Conservation (phyloP, 441 rosid species). For the Populus hybrid region DNA sequence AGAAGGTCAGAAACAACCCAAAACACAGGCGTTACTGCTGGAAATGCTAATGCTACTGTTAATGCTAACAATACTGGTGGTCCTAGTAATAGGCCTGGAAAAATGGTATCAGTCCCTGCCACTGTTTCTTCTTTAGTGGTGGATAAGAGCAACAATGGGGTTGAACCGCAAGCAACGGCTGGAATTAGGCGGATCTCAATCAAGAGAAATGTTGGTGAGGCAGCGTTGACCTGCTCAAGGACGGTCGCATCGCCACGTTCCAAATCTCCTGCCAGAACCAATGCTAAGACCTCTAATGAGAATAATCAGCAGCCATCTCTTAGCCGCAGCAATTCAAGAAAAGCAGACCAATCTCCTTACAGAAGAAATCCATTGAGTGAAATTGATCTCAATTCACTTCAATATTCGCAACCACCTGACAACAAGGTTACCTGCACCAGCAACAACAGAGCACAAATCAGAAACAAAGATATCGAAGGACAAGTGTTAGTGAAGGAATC, state of each 20-base stretch:
- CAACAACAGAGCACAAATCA: slow-evolving; percentile 22
- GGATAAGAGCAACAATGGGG: slow-evolving; percentile 38
- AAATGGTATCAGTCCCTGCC: slow-evolving; percentile 80
- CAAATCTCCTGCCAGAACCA: slow-evolving; percentile 57
- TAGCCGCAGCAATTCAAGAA: slow-evolving; percentile 58
- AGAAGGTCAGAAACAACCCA: slow-evolving; percentile 51
- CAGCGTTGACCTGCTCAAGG: slow-evolving; percentile 20
- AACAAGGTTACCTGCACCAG: slow-evolving; percentile 22
- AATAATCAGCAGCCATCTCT: slow-evolving; percentile 45
- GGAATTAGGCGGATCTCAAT: slow-evolving; percentile 49
- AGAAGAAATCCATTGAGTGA: slow-evolving; percentile 66
- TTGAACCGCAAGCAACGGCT: slow-evolving; percentile 20
- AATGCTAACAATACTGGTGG: slow-evolving; percentile 18
- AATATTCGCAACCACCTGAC: slow-evolving; percentile 36
- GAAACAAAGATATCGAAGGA: slow-evolving; percentile 35
- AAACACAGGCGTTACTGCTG: not conserved
- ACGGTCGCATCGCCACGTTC: slow-evolving; percentile 65
- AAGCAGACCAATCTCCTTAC: slow-evolving; percentile 73
- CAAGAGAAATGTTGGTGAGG: slow-evolving; percentile 53
- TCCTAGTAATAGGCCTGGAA: slow-evolving; percentile 38
- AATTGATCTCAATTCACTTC: slow-evolving; percentile 49
- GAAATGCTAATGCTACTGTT: slow-evolving; percentile 5
- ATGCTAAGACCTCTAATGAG: slow-evolving; percentile 24
- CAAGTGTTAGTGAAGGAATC: slow-evolving; percentile 32
- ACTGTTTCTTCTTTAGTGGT: slow-evolving; percentile 47